Evolutionary conservation across 1,139 yeast species (phyloP).

Genomic region (Nadsonia commutata): DNA sequence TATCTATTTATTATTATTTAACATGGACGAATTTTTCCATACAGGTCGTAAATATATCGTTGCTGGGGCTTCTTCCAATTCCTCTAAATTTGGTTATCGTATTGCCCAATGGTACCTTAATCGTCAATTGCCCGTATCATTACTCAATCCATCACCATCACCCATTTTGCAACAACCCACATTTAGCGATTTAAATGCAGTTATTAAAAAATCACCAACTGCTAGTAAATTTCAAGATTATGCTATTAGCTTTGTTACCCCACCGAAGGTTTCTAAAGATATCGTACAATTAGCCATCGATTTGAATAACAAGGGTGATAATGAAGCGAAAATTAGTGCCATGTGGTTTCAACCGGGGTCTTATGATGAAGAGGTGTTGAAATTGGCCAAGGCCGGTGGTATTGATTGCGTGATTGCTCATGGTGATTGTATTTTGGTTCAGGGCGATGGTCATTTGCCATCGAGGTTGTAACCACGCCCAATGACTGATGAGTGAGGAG

Average conservation of each 20-base stretch:
- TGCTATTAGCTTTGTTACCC: conserved; percentile 40
- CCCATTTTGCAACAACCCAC: conserved; percentile 31
- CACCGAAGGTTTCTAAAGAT: conserved; percentile 43
- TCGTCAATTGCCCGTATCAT: conserved; percentile 45
- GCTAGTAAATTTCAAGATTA: conserved; percentile 17
- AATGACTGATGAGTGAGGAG: too few relatives aligned
- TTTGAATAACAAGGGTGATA: conserved; percentile 14
- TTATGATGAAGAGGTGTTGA: conserved; percentile 40
- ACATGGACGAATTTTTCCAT: conserved; percentile 33
- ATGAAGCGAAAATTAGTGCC: conserved; percentile 29
- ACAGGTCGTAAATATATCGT: conserved; percentile 43
- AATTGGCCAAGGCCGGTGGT: conserved; percentile 24
- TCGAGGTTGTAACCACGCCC: too few relatives aligned
- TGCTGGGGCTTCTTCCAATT: conserved; percentile 58
- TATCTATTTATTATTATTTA: too few relatives aligned
- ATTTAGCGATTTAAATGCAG: conserved; percentile 16
- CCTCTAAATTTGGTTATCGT: conserved; percentile 55
- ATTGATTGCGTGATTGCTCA: conserved; percentile 33
- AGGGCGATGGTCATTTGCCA: conserved; percentile 45
- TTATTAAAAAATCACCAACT: conserved; percentile 24
- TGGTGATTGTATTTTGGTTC: conserved; percentile 56
- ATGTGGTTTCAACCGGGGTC: conserved; percentile 82
- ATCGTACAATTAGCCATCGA: conserved; percentile 31
- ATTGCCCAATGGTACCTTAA: conserved; percentile 53
- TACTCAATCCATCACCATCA: conserved; percentile 43